These are phyloP conservation scores for Stagonosporopsis rhizophila DNA, from an alignment of 2,329 filamentous ascomycete genomes.

Conservation along the genomic window DNA sequence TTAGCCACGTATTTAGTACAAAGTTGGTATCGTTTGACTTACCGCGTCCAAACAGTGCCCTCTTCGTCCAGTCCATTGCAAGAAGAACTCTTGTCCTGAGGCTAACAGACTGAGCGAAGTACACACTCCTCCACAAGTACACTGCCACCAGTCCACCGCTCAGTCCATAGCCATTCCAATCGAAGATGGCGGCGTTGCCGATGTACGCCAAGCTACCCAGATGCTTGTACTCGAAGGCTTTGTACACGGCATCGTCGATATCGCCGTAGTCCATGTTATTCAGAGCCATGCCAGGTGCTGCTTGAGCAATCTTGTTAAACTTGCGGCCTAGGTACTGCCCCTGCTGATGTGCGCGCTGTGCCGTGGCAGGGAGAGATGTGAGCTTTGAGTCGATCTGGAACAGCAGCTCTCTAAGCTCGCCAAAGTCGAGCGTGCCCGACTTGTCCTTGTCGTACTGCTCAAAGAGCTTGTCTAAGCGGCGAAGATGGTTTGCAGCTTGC, in stretches of 20 bases:
- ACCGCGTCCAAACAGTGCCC: constrained; percentile 95
- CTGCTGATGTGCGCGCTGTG: constrained; percentile 95
- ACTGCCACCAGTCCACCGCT: constrained; percentile 89
- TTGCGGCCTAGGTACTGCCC: constrained; percentile 91
- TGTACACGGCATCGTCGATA: constrained; percentile 89
- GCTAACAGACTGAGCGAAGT: constrained; percentile 97
- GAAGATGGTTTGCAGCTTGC: constrained; percentile 85
- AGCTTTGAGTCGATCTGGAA: constrained; percentile 94
- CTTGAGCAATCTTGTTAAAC: constrained; percentile 86
- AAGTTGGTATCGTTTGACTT: constrained; percentile 47
- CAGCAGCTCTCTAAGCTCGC: constrained; percentile 86
- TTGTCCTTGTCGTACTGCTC: constrained; percentile 91
- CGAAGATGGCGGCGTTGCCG: constrained; percentile 95
- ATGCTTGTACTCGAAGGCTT: constrained; percentile 92
- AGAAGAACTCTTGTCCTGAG: constrained; percentile 85
- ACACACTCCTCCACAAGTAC: constrained; percentile 94
- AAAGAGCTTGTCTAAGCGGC: constrained; percentile 89
- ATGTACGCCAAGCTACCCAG: constrained; percentile 93
- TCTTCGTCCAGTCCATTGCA: constrained; percentile 99
- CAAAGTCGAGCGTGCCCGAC: constrained; percentile 91
- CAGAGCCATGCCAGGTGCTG: constrained; percentile 73
- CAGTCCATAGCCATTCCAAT: constrained; percentile 79
- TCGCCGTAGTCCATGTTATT: constrained; percentile 90
- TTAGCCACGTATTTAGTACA: neutral
- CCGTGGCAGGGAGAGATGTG: constrained; percentile 91